phyloP scores from a whole-genome alignment of 352 stramenopile species.

The Phytopythium litorale region DNA sequence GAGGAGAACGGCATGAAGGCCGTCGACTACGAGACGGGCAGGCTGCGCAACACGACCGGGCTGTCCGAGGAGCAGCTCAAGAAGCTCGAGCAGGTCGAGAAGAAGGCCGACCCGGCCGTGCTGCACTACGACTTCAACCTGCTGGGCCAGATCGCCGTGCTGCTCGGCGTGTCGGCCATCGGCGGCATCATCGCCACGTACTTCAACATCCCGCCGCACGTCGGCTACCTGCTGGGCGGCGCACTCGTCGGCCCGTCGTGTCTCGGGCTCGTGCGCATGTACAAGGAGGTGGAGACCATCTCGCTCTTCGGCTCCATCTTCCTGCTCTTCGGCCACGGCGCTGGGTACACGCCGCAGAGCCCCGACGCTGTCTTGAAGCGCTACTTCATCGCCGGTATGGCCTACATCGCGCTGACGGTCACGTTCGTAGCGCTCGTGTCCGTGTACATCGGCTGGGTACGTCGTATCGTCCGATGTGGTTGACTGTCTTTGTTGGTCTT shows the following conservation, averaged over 20 bases:
- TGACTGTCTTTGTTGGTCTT: not conserved
- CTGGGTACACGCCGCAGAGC: constrained; percentile 62
- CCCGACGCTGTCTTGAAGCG: constrained; percentile 65
- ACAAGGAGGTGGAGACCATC: constrained; percentile 92
- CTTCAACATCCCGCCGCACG: constrained; percentile 86
- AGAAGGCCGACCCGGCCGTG: constrained; percentile 79
- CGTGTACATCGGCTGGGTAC: constrained; percentile 70
- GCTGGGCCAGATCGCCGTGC: constrained; percentile 76
- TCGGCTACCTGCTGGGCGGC: constrained; percentile 89
- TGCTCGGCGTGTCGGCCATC: constrained; percentile 81
- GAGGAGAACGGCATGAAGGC: constrained; percentile 77
- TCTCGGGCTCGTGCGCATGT: constrained; percentile 78
- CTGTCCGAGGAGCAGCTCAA: constrained; percentile 58
- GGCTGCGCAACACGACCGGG: constrained; percentile 69
- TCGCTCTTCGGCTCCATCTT: constrained; percentile 94
- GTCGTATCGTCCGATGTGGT: not conserved
- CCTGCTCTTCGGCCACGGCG: constrained; percentile 89
- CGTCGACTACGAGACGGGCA: constrained; percentile 82
- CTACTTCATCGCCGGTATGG: constrained; percentile 68
- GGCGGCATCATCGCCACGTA: constrained; percentile 87
- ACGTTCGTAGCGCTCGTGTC: constrained; percentile 66
- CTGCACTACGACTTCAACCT: constrained; percentile 86
- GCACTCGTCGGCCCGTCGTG: constrained; percentile 89
- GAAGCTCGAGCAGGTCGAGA: constrained; percentile 74
- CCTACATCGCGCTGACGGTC: constrained; percentile 71